Evolutionary conservation across 1,139 yeast species (phyloP), one percentile per base, ranked within the genome.

Genomic region (Geotrichum europaeum): DNA sequence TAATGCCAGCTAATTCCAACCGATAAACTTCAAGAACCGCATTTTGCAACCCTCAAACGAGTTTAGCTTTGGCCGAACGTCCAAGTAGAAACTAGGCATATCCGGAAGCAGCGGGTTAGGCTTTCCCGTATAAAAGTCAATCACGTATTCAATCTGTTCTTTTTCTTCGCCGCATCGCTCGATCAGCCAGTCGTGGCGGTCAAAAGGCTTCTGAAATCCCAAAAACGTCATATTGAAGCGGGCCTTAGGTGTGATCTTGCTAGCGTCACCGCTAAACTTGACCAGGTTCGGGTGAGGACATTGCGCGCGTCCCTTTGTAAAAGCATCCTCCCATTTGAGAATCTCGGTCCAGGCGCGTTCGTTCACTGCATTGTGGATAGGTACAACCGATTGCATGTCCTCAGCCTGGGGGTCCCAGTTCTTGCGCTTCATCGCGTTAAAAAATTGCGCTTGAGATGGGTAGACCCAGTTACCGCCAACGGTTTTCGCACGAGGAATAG

Each of bases 101-200:
- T 75, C 76, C 4, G 80, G 79, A 55, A 70, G 70, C 32, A 69
- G 64, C 2, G 81, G 80, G 64, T 79, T 78, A 2, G 83, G 82
- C 60, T 81, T 81, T 9, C 89, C 89, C 15, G 87, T 75, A 73
- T 94, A 94, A 72, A 90, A 94, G 73, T 94, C 99, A 70, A 94
- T 92, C 53, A 94, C 97, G 69, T 94, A 94, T 60, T 91, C 97
- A 20, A 94, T 81, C 60, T 82, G 81, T 18, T 59, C 49, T 6
- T 55, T 51, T 24, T 47, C 57, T 18, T 78, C 81, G 1, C 98
- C 98, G 73, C 97, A 89, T 59, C 98, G 78, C 69, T 88, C 86
- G n/a, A 94, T 81, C 13, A 82, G 78, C 99, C 99, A 94, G 75
- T 94, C 99, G 72, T 94, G 99, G 68, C 99, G 82, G 75, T 94